phyloP scores from a whole-genome alignment of 208 protist species.

The Strigomonas galati region DNA sequence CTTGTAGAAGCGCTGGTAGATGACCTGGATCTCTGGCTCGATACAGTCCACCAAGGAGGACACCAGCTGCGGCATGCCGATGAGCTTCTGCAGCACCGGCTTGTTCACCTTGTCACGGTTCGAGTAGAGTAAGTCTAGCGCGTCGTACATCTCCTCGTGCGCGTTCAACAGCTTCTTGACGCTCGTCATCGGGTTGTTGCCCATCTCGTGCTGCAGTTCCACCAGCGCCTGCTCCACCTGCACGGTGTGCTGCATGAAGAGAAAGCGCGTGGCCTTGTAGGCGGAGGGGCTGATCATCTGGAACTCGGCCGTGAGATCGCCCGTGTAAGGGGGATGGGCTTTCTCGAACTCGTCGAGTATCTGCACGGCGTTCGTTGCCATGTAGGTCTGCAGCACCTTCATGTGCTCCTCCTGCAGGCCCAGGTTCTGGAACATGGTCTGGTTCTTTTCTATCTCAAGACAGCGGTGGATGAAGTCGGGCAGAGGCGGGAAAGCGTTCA shows the following conservation, averaged over 20 bases:
- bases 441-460: constrained; percentile 70
- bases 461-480: constrained; percentile 78
- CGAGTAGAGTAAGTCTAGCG: constrained; percentile 72
- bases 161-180: constrained; percentile 75
- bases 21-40: constrained; percentile 73
- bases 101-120: constrained; percentile 59
- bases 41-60: constrained; percentile 69
- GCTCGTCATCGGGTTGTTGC: constrained; percentile 54
- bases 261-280: constrained; percentile 73
- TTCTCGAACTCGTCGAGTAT: constrained; percentile 65
- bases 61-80: constrained; percentile 69
- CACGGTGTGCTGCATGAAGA: constrained; percentile 78
- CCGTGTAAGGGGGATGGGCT: constrained; percentile 18
- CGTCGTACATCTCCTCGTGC: constrained; percentile 77
- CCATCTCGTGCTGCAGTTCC: constrained; percentile 62
- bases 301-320: constrained; percentile 24
- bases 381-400: constrained; percentile 46
- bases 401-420: constrained; percentile 47
- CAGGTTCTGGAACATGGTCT: constrained; percentile 48
- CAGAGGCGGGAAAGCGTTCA: constrained; percentile 64
- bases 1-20: constrained; percentile 73
- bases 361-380: constrained; percentile 56
- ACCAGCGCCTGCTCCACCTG: constrained; percentile 74
- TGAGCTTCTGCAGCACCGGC: constrained; percentile 59
- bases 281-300: constrained; percentile 46